Base-by-base conservation (phyloP, 208 protist species). In the Wallacemonas sp. region DNA sequence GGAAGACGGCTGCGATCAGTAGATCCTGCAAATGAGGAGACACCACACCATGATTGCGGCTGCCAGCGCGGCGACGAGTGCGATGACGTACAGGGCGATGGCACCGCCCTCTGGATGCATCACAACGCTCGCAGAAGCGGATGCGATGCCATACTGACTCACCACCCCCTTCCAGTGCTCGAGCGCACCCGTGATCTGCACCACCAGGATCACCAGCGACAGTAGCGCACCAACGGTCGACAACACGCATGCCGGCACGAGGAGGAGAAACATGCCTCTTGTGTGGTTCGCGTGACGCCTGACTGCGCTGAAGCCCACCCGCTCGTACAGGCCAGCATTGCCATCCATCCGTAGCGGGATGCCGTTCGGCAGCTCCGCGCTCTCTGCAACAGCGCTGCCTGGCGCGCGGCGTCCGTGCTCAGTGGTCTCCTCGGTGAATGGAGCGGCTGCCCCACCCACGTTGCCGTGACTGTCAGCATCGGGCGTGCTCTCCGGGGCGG, bases 331-430 rank as follows among this genome's bases (percentile, higher is more conserved):
- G n/a, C 12, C 17, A 4, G 52, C 5, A 30, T 16, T 39, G 52
- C 52, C 52, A 9, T 58, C 52, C 12, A 58, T 19, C 9, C 52
- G 52, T 14, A 58, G 52, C 30, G 52, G 52, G 9, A 58, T 58
- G 19, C 52, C 52, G 4, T 8, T 58, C 14, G 52, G 32, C 4
- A 5, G 6, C 29, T 5, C 19, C 14, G 30, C 47, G 8, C 30
- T 6, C 26, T 26, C 23, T 23, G 44, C 44, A 49, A 17, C 44
- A 23, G 44, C 17, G 44, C 44, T 49, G 44, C 9, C 44, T 41
- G 6, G 9, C 14, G 36, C 14, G 36, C 36, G 36, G 36, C 36
- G 6, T 17, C 36, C 36, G 36, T 41, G 36, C 14, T 41, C 36
- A 41, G 9, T 41, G 6, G 36, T 6, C 36, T 41, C 36, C 36